Evolutionary conservation across 2,329 filamentous ascomycete genomes (phyloP), one percentile per base, ranked within the genome.

Genomic region (Cytospora leucostoma): DNA sequence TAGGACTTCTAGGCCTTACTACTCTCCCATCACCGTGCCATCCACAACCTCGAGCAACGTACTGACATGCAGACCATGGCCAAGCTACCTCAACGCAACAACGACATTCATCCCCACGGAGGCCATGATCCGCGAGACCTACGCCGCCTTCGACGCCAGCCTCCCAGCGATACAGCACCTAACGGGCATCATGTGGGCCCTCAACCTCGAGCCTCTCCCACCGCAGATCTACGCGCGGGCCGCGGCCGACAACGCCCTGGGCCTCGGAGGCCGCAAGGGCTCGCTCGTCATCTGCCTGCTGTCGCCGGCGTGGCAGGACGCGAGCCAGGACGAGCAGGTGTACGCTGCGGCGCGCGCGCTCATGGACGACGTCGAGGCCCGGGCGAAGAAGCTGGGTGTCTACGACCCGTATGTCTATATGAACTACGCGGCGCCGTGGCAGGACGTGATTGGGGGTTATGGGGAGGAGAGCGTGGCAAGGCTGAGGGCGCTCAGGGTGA

Each of bases 351-450:
- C 67, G 2, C 51, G 51, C 32, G 21, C 21, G 13, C 35, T 63
- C 7, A 13, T 55, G 1, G 56, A n/a, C 12, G 17, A 54, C 34
- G 35, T 63, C 33, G 32, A 59, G 27, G 8, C 19, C 4, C 55
- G 58, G 19, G 67, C 67, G 3, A 60, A 59, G 53, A 55, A 53
- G n/a, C 59, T 69, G 3, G 68, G 65, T 12, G 65, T 53, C 3
- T 65, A 64, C 21, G 62, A 70, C 54, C 65, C 65, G 4, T 70
- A 63, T n/a, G 53, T 69, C 21, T 70, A 70, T 35, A 50, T 68
- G 12, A 57, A 67, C 54, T 71, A 70, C 17, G 70, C 68, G 4
- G 69, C 65, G 12, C 63, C 66, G 27, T 67, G 67, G 64, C 69
- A 71, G 65, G 59, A 69, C 12, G 59, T 63, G 11, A 67, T 70